Base-by-base conservation (phyloP, 345 rosid species). In the Carallia brachiata region DNA sequence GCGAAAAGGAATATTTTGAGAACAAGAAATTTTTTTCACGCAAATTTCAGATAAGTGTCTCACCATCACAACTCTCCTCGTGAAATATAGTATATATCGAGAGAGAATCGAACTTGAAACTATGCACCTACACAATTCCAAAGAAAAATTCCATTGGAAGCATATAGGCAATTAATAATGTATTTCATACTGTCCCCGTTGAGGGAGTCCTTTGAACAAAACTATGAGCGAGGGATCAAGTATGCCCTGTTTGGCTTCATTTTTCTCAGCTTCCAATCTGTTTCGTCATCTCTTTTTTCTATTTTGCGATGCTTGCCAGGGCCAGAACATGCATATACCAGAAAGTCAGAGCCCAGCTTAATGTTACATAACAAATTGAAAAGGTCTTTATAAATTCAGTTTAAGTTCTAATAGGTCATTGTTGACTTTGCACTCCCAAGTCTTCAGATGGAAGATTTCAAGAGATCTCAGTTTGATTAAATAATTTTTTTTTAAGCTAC, bases 381-480 rank as follows among this genome's bases (percentile, higher is more conserved):
- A 32, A 4, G 34, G 34, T 32, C 34, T 32, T 32, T 15, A 44
- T 12, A 44, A 44, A 44, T 44, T 6, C n/a, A 2, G 6, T 16
- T 39, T 7, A 50, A 50, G n/a, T 60, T 1, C 12, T 30, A 7
- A 39, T 57, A 44, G 50, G 12, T 44, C 16, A 44, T 44, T 44
- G 16, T 44, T 10, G 50, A 8, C 16, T 12, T 44, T 44, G 50
- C 4, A 12, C 10, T 44, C 3, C 16, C 5, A 10, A 0, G 13
- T 54, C 65, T 54, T 57, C 28, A 36, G 15, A 13, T 30, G 1
- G 23, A 72, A 67, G 76, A 73, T 73, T 59, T 70, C 67, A 65
- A 30, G 39, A 70, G 75, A 80, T 70, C 59, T 69, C 73, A 66
- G 63, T 70, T 70, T n/a, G 18, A 62, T 58, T 63, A 36, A 65